A percentile compares a stretch with the other conserved stretches of the same genome.
Evolutionary conservation across 306 rosid species (phyloP).

Genomic region (Quercus aquifolioides): DNA sequence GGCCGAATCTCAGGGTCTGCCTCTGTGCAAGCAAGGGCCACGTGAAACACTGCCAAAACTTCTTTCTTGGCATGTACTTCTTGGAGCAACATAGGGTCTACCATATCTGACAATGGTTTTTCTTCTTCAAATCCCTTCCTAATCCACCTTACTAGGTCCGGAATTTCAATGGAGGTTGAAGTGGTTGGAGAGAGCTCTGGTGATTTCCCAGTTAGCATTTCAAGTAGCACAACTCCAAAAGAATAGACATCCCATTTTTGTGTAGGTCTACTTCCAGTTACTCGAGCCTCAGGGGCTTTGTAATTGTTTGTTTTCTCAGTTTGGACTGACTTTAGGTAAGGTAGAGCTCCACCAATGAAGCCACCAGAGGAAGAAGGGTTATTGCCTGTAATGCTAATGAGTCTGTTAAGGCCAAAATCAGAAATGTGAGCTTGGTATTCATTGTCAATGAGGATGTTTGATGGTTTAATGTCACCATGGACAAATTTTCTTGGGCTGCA

Average conservation of each 20-base stretch:
- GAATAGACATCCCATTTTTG: conserved; percentile 96
- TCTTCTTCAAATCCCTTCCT: conserved; percentile 90
- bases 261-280: conserved; percentile 61
- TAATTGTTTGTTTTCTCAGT: conserved; percentile 73
- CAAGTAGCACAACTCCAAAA: conserved; percentile 81
- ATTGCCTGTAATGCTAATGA: conserved; percentile 84
- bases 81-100: conserved; percentile 75
- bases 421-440: conserved; percentile 75
- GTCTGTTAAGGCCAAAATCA: conserved; percentile 79
- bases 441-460: conserved; percentile 85
- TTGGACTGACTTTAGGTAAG: conserved; percentile 67
- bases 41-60: conserved; percentile 81
- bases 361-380: conserved; percentile 84
- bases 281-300: conserved; percentile 79
- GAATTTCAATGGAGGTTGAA: conserved; percentile 76
- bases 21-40: conserved; percentile 85
- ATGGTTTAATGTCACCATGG: conserved; percentile 92
- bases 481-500: conserved; percentile 97
- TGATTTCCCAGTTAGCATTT: conserved; percentile 86
- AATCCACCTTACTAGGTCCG: conserved; percentile 89
- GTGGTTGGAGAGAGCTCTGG: conserved; percentile 88
- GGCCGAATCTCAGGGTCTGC: conserved; percentile 86
- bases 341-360: conserved; percentile 86
- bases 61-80: conserved; percentile 94
- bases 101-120: conserved; percentile 85